Percentiles rank a stretch among this genome's conserved stretches.
Conservation (phyloP, 1,284 basidiomycete species). For the Ganoderma lingzhi region DNA sequence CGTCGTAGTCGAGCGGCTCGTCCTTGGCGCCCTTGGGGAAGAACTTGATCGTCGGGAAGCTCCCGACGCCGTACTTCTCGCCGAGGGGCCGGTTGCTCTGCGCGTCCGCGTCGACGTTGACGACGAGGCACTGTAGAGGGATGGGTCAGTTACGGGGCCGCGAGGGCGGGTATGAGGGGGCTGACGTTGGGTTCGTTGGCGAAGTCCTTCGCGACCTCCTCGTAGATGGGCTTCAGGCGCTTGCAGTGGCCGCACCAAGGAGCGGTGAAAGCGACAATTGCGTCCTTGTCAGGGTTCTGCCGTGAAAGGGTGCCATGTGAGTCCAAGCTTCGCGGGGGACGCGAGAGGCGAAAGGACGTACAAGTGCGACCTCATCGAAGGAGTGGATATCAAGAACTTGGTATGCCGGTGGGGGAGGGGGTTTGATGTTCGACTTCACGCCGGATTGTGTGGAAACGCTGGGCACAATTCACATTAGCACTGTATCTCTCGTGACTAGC, state of each 20-base stretch:
- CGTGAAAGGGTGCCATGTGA: not conserved
- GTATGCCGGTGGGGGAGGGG: constrained; percentile 81
- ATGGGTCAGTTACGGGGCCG: not conserved
- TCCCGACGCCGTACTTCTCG: constrained; percentile 74
- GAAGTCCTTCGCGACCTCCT: constrained; percentile 86
- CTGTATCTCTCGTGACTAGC: not conserved
- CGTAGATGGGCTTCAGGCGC: constrained; percentile 87
- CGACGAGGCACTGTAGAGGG: constrained; percentile 79
- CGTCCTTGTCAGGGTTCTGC: constrained; percentile 81
- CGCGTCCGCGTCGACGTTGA: constrained; percentile 92
- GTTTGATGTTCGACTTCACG: constrained; percentile 87
- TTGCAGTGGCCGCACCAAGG: constrained; percentile 94
- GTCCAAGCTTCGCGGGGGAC: not conserved
- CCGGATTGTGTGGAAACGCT: constrained; percentile 82
- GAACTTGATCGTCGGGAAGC: constrained; percentile 95
- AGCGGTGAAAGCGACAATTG: constrained; percentile 91
- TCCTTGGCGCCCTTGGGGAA: constrained; percentile 75
- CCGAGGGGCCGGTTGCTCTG: constrained; percentile 81
- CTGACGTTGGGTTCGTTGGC: constrained; percentile 77
- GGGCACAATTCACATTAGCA: constrained; percentile 2
- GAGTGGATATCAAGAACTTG: constrained; percentile 74
- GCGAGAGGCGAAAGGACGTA: constrained; percentile 41
- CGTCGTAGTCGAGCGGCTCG: constrained; percentile 60
- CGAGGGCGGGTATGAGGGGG: constrained; percentile 12
- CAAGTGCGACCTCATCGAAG: constrained; percentile 81